Evolutionary conservation across 2,329 filamentous ascomycete species (phyloP).

Genomic region (Talaromyces sp.): DNA sequence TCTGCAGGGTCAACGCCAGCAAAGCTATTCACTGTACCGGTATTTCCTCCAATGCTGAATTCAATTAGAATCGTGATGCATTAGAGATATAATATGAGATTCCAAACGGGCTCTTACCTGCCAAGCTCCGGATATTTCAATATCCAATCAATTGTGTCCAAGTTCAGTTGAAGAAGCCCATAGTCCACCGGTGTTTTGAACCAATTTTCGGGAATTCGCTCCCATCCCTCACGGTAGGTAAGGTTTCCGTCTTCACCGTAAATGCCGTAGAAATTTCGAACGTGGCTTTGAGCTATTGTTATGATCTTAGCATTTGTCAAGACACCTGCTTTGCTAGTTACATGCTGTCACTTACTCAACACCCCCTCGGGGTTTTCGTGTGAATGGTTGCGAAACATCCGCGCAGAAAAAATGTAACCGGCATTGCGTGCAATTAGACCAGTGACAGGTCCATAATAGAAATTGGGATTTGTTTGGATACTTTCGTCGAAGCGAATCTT

Average conservation of each 20-base stretch:
- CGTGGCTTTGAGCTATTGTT: slow-evolving; percentile 40
- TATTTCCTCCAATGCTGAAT: slow-evolving; percentile 55
- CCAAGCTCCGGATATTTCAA: slow-evolving; percentile 47
- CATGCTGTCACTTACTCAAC: slow-evolving; percentile 32
- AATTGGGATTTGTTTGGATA: slow-evolving; percentile 55
- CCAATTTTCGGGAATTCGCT: slow-evolving; percentile 58
- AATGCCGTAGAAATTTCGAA: slow-evolving; percentile 54
- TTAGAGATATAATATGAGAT: not conserved
- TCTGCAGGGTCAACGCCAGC: slow-evolving; percentile 49
- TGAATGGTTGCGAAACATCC: slow-evolving; percentile 51
- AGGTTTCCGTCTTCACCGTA: slow-evolving; percentile 45
- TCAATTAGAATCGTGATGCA: not conserved
- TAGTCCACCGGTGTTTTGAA: slow-evolving; percentile 52
- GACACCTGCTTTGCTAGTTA: no score
- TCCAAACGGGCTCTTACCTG: slow-evolving; percentile 21
- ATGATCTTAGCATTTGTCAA: no score
- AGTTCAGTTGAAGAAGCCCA: slow-evolving; percentile 47
- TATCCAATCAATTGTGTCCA: slow-evolving; percentile 44
- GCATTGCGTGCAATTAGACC: slow-evolving; percentile 55
- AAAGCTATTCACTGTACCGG: slow-evolving; percentile 55
- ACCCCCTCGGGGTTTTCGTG: slow-evolving; percentile 43
- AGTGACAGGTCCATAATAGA: slow-evolving; percentile 58
- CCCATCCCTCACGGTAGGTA: slow-evolving; percentile 52
- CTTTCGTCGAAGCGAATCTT: slow-evolving; percentile 52
- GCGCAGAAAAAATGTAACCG: slow-evolving; percentile 50